Evolutionary conservation across 331 rosid species (phyloP), one percentile per base, ranked within the genome.

Genomic region (Stylosanthes scabra): DNA sequence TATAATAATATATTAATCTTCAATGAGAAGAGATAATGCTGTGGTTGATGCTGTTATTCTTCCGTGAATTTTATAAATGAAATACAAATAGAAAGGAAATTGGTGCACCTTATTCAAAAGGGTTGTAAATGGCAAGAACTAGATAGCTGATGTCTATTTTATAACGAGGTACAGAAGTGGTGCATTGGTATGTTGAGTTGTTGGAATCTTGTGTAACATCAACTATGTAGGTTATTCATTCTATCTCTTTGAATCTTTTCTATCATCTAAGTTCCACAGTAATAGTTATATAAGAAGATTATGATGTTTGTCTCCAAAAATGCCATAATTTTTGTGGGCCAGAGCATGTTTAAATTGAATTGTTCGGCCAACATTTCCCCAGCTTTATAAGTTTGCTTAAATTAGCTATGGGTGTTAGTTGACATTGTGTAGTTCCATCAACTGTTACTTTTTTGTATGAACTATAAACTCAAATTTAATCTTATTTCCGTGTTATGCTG

Each of bases 181-280:
- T 11, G 42, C 44, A 28, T n/a, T 66, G 66, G 50, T 8, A 29
- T 15, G 59, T 4, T 9, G 28, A 42, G 11, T 1, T 14, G 37
- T 54, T 63, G 34, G 50, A 40, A 52, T 51, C 42, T 8, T 12
- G 64, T 37, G 55, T 34, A 51, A 63, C 63, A 73, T 50, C 34
- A 62, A 12, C 51, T 63, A 5, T 37, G 14, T 25, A 12, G 56
- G 55, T 28, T 49, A 31, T 14, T 50, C 45, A 56, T 63, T 63
- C 61, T 27, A 14, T 28, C 49, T 56, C 2, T 75, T 55, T 45
- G 15, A 7, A 29, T 66, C 56, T 75, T 31, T 44, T 15, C 11
- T 42, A 60, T 64, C 11, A 60, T 60, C 51, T 72, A 29, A 12
- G 28, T 14, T 74, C 11, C 15, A 11, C 28, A 9, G 37, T 31